phyloP scores from a whole-genome alignment of 1,284 basidiomycete genomes.

The Cutaneotrichosporon cutaneum region DNA sequence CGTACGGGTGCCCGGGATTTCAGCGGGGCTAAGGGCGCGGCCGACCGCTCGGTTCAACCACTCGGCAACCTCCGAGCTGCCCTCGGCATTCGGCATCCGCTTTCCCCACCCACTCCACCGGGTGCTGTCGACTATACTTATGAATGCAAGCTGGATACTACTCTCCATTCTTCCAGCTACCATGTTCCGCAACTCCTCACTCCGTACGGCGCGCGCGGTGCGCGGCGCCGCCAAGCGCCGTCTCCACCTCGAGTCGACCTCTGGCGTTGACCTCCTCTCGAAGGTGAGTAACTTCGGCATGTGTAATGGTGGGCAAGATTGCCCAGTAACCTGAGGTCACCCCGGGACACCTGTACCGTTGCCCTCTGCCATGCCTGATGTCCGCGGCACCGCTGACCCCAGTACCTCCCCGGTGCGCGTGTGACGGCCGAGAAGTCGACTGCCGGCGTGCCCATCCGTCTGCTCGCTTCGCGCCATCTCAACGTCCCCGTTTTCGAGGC shows the following conservation, averaged over 20 bases:
- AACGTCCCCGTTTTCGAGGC: constrained; percentile 23
- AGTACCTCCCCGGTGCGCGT: constrained; percentile 3
- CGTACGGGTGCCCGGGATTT: neutral
- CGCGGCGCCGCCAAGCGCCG: constrained; percentile 12
- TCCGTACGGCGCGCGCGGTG: constrained; percentile 9
- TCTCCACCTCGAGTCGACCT: constrained; percentile 12
- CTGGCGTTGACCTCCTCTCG: constrained; percentile 13
- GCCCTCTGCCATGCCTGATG: neutral
- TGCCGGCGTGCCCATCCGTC: constrained; percentile 3
- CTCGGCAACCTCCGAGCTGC: neutral
- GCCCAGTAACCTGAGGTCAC: neutral
- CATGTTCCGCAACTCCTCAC: constrained; percentile 17
- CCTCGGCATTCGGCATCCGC: constrained; percentile 1
- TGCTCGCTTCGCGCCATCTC: constrained; percentile 1
- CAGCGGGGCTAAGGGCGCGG: neutral
- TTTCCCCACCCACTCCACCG: neutral
- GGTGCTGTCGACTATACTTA: neutral
- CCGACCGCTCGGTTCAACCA: neutral
- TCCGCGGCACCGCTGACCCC: neutral
- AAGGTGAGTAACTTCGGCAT: constrained; percentile 8
- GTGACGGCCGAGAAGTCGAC: constrained; percentile 4
- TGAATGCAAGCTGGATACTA: neutral
- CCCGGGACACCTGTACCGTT: neutral
- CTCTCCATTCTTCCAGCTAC: neutral
- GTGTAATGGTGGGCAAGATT: neutral